Percentiles rank a stretch among this genome's conserved stretches.
These are phyloP conservation scores for Thuidium tamariscinum DNA, from an alignment of 225 moss, liverwort and hornwort genomes.

Conservation along the genomic window DNA sequence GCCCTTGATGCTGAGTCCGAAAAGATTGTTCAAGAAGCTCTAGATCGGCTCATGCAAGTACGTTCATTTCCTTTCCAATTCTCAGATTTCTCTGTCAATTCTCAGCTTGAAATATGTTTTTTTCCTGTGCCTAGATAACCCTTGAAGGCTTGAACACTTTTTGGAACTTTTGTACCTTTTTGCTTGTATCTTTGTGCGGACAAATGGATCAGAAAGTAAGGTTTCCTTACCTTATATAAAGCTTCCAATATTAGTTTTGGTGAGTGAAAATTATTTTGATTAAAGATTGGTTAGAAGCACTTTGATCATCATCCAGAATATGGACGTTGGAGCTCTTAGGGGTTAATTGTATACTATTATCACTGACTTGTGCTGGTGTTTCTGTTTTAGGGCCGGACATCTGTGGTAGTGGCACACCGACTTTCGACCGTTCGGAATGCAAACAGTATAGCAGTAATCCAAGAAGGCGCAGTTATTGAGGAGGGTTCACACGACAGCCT, in stretches of 20 bases:
- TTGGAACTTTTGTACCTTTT: not conserved
- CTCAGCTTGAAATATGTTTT: not conserved
- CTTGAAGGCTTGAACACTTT: not conserved
- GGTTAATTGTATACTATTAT: not conserved
- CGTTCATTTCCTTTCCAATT: not conserved
- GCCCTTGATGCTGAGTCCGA: conserved; percentile 30
- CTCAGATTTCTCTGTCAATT: not conserved
- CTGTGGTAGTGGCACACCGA: conserved; percentile 47
- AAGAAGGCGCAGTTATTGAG: conserved; percentile 31
- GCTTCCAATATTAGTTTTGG: not conserved
- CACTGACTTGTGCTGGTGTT: not conserved
- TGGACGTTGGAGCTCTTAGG: not conserved
- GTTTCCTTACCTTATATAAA: too few relatives aligned
- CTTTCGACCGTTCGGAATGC: conserved; percentile 49
- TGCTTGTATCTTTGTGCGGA: not conserved
- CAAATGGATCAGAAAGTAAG: not conserved
- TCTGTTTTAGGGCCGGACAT: conserved; percentile 23
- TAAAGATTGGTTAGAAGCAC: not conserved
- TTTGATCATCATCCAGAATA: not conserved
- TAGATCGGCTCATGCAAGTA: conserved; percentile 27
- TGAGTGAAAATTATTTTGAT: not conserved
- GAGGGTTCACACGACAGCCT: conserved; percentile 29
- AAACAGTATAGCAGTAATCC: conserved; percentile 35
- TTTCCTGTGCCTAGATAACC: not conserved
- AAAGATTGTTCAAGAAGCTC: conserved; percentile 23